Evolutionary conservation across 805 yeast species (phyloP).

Genomic region (Metschnikowia kunwiensis): DNA sequence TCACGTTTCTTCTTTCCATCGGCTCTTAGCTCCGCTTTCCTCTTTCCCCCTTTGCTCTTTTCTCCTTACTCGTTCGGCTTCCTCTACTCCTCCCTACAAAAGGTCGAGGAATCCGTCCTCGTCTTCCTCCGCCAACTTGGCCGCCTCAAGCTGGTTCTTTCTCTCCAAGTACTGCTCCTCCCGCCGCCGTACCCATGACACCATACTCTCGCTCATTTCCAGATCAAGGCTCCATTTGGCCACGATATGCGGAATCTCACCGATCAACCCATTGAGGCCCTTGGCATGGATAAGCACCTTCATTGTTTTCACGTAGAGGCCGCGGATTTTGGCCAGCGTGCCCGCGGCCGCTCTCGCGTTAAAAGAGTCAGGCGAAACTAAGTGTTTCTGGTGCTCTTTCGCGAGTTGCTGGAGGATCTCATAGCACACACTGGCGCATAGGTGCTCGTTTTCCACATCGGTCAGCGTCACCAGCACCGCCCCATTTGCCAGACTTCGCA

Average conservation of each 20-base stretch:
- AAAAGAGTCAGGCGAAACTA: slow-evolving; percentile 20
- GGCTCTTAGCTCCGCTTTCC: no score
- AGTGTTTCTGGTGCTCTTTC: slow-evolving; percentile 12
- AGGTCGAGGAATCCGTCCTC: slow-evolving; percentile 33
- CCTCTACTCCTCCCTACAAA: no score
- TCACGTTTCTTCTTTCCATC: no score
- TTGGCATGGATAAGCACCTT: slow-evolving; percentile 27
- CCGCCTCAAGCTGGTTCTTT: slow-evolving; percentile 25
- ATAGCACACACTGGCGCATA: slow-evolving; percentile 18
- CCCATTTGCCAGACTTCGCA: slow-evolving; percentile 9
- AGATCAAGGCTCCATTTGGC: slow-evolving; percentile 37
- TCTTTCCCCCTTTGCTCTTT: no score
- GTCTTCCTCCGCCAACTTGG: slow-evolving; percentile 24
- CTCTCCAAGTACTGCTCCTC: slow-evolving; percentile 23
- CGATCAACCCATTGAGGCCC: slow-evolving; percentile 26
- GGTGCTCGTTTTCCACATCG: slow-evolving; percentile 1
- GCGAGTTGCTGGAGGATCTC: slow-evolving; percentile 21
- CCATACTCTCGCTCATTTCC: slow-evolving; percentile 25
- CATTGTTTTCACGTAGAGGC: slow-evolving; percentile 23
- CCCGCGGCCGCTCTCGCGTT: slow-evolving; percentile 11
- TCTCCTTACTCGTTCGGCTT: no score
- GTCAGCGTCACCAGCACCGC: slow-evolving; percentile 6
- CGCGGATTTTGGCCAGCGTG: slow-evolving; percentile 6
- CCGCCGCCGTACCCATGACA: slow-evolving; percentile 21
- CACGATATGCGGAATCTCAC: slow-evolving; percentile 30